Evolutionary conservation across 345 rosid species (phyloP).

Genomic region (Eucalyptus globulus): DNA sequence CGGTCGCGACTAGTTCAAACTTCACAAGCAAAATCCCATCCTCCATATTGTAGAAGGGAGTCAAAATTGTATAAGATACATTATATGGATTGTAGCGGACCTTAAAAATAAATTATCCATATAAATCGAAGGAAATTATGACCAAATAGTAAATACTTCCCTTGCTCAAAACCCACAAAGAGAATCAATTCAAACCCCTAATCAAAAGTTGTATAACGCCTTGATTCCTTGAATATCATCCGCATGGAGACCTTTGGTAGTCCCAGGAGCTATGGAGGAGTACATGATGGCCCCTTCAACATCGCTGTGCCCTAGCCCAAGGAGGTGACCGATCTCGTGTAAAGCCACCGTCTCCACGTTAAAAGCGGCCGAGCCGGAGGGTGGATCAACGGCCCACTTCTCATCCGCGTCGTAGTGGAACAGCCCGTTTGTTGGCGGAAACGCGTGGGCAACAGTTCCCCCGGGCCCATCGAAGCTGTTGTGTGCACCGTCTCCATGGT

Average conservation of each 20-base stretch:
- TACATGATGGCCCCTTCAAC: conserved; percentile 13
- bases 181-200: not conserved
- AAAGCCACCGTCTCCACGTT: conserved; percentile 13
- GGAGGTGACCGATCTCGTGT: conserved; percentile 36
- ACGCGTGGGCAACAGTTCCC: conserved; percentile 6
- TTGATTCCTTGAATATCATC: conserved; percentile 18
- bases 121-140: not conserved
- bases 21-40: not conserved
- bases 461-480: not conserved
- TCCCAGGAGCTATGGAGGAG: not conserved
- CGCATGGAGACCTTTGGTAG: not conserved
- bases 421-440: conserved; percentile 8
- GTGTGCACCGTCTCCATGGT: not conserved
- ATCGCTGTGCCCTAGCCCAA: conserved; percentile 21
- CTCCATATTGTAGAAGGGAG: no score
- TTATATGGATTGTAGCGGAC: not conserved
- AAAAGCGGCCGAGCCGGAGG: not conserved
- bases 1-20: not conserved
- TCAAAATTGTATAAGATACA: no score
- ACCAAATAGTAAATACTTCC: not conserved
- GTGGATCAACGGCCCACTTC: not conserved
- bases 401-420: conserved; percentile 12
- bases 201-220: not conserved
- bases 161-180: not conserved
- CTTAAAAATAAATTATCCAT: no score